A percentile compares a stretch with the other conserved stretches of the same genome.
Conservation (phyloP, 176 grass and related monocot species). For the Canna indica region DNA sequence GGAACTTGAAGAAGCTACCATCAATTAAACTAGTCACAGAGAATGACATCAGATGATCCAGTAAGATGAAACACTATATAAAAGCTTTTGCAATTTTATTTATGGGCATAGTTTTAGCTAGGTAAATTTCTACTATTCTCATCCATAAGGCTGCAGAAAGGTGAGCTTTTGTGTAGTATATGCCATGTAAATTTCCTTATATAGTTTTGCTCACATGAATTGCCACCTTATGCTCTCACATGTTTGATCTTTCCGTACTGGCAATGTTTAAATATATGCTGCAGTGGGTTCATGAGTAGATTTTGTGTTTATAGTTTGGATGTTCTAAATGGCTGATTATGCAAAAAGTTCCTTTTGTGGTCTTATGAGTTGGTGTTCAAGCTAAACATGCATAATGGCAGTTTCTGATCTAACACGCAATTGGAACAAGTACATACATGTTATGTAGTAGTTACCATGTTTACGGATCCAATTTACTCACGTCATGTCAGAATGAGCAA, state of each 20-base stretch:
- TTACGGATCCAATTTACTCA: too few relatives aligned
- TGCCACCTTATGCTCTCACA: neutral
- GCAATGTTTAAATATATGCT: neutral
- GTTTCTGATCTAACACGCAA: too few relatives aligned
- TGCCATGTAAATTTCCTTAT: neutral
- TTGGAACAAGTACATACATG: too few relatives aligned
- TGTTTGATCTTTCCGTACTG: neutral
- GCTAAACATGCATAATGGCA: too few relatives aligned
- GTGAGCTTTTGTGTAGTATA: neutral
- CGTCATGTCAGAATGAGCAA: too few relatives aligned
- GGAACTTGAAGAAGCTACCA: constrained; percentile 48
- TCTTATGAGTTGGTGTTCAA: neutral
- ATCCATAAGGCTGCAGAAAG: neutral
- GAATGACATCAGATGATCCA: constrained; percentile 45
- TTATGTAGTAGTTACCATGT: too few relatives aligned
- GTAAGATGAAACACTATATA: constrained; percentile 4
- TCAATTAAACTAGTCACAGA: constrained; percentile 45
- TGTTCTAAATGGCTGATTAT: neutral
- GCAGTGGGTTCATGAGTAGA: neutral
- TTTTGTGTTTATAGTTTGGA: neutral
- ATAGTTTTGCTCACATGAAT: neutral
- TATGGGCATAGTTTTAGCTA: neutral
- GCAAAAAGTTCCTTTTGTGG: neutral
- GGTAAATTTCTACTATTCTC: neutral
- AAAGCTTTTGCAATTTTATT: neutral